Conservation (phyloP, 805 yeast genomes). For the Schwanniomyces polymorphus region DNA sequence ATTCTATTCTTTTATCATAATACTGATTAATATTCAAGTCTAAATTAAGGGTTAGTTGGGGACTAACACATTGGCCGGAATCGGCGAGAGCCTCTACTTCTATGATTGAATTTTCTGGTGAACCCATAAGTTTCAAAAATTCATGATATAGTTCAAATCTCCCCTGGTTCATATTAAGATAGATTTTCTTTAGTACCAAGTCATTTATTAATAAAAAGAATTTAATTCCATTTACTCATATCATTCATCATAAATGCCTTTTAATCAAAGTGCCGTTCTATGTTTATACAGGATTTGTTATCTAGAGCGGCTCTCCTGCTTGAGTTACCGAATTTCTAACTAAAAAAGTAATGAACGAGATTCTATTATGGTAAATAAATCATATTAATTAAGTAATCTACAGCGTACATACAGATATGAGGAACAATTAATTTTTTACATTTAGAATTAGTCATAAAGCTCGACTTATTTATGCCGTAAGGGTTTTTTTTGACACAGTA, state of each 20-base stretch:
- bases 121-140: constrained; percentile 22
- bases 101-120: constrained; percentile 2
- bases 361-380: neutral
- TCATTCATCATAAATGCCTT: neutral
- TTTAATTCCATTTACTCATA: neutral
- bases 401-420: neutral
- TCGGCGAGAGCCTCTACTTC: neutral
- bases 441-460: neutral
- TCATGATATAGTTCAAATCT: constrained; percentile 24
- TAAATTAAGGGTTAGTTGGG: constrained; percentile 7
- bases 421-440: neutral
- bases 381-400: neutral
- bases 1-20: constrained; percentile 5
- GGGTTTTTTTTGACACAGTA: neutral
- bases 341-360: neutral
- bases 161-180: constrained; percentile 1
- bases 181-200: neutral
- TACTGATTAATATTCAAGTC: constrained; percentile 7
- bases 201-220: neutral
- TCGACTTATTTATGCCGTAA: neutral
- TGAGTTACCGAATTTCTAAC: neutral
- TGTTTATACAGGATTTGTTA: neutral
- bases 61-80: neutral
- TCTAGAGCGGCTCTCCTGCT: neutral
- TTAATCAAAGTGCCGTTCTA: neutral